A percentile compares a stretch with the other conserved stretches of the same genome.
These are phyloP conservation scores for Actinomortierella ambigua DNA, from an alignment of 371 early-diverging fungal genomes.

Conservation along the genomic window DNA sequence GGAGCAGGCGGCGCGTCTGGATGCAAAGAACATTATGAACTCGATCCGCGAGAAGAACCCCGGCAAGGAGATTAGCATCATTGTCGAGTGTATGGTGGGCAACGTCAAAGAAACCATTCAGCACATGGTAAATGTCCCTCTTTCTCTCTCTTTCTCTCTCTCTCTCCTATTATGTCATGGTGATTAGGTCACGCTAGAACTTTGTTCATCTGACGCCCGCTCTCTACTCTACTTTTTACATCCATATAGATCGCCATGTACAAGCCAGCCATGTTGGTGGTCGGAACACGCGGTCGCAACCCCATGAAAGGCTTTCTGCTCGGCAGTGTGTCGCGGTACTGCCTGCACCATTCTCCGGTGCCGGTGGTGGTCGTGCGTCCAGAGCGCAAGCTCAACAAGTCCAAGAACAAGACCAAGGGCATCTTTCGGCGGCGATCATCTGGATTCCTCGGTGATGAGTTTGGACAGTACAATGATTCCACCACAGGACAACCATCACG, in stretches of 20 bases:
- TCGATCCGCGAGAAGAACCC: constrained; percentile 49
- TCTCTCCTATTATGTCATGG: background rate
- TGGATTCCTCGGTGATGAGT: constrained; percentile 2
- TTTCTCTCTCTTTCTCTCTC: background rate
- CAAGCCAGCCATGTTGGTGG: constrained; percentile 62
- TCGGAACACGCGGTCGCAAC: constrained; percentile 62
- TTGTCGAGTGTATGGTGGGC: constrained; percentile 65
- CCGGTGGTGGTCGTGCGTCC: constrained; percentile 65
- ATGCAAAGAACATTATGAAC: constrained; percentile 57
- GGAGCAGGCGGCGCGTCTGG: constrained; percentile 52
- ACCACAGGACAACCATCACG: no score
- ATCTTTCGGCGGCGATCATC: constrained; percentile 39
- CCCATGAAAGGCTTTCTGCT: constrained; percentile 62
- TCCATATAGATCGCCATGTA: constrained; percentile 55
- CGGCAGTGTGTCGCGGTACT: constrained; percentile 62
- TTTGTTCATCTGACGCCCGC: no score
- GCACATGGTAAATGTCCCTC: constrained; percentile 54
- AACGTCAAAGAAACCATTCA: constrained; percentile 68
- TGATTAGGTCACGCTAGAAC: no score
- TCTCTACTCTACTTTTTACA: background rate
- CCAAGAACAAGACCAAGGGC: constrained; percentile 46
- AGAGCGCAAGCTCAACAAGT: constrained; percentile 56
- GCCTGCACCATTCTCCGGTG: constrained; percentile 61
- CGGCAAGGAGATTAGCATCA: constrained; percentile 54
- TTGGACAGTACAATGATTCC: no score